Conservation (phyloP, 441 rosid species). For the Croton laevigatus region DNA sequence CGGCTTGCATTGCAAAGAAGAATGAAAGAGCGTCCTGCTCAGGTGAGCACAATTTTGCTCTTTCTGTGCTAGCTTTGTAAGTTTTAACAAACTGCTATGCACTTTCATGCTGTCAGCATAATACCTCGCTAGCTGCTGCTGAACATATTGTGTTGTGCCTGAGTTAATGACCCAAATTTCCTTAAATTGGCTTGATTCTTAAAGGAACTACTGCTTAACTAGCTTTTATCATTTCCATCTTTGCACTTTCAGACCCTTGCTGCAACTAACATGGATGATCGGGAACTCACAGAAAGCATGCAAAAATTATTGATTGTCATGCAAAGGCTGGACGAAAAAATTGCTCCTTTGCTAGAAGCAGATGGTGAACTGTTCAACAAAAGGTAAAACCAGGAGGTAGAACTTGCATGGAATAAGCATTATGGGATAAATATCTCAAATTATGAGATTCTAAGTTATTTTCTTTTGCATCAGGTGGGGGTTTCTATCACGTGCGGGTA, state of each 20-base stretch:
- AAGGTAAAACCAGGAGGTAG: slow-evolving; percentile 42
- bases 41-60: slow-evolving; percentile 44
- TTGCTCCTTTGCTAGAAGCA: slow-evolving; percentile 78
- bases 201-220: not conserved
- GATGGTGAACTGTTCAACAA: slow-evolving; percentile 89
- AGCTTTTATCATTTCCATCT: slow-evolving; percentile 7
- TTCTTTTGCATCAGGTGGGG: slow-evolving; percentile 68
- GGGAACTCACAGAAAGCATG: slow-evolving; percentile 87
- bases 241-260: slow-evolving; percentile 66
- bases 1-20: slow-evolving; percentile 86
- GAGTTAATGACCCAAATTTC: not conserved
- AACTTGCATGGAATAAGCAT: not conserved
- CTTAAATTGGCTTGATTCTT: not conserved
- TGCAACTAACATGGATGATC: slow-evolving; percentile 84
- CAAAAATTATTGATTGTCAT: slow-evolving; percentile 90
- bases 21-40: slow-evolving; percentile 80
- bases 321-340: slow-evolving; percentile 90
- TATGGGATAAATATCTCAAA: not conserved
- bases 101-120: too few relatives aligned
- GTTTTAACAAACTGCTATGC: not conserved
- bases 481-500: slow-evolving; percentile 86
- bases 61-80: slow-evolving; percentile 7
- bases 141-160: not conserved
- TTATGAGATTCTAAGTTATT: not conserved
- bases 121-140: not conserved